Percentiles rank a stretch among this genome's conserved stretches.
phyloP scores from a whole-genome alignment of 2,329 filamentous ascomycete species.

The Xylaria polymorpha region DNA sequence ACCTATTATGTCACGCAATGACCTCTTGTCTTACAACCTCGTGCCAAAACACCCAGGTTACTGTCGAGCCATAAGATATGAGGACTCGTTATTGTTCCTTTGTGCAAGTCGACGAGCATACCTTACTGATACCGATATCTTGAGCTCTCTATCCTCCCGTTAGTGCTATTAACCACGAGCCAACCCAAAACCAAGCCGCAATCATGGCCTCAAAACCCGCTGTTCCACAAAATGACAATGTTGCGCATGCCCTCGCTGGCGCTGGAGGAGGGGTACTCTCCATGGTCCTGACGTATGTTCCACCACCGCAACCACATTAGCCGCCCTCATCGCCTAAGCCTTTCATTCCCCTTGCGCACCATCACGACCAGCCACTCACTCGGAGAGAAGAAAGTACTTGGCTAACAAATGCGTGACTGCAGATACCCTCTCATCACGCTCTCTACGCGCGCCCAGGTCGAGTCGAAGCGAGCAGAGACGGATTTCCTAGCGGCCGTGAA shows the following conservation, averaged over 20 bases:
- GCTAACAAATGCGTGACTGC: conserved; percentile 25
- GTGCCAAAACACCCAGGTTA: background rate
- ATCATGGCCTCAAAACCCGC: conserved; percentile 64
- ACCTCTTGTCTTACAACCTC: background rate
- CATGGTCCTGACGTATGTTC: conserved; percentile 86
- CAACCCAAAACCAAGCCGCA: conserved; percentile 17
- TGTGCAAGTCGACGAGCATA: conserved; percentile 6
- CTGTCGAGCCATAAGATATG: conserved; percentile 15
- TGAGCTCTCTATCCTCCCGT: conserved; percentile 2
- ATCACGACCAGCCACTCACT: background rate
- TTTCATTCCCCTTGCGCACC: background rate
- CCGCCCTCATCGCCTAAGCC: background rate
- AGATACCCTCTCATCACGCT: conserved; percentile 97
- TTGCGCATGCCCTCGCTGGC: conserved; percentile 92
- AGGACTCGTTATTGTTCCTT: conserved; percentile 10
- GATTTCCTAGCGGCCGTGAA: conserved; percentile 85
- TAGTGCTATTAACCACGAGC: background rate
- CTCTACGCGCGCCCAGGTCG: conserved; percentile 96
- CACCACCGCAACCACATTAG: background rate
- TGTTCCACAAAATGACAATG: conserved; percentile 91
- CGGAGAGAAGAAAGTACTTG: background rate
- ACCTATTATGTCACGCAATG: background rate
- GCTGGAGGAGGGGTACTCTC: conserved; percentile 94
- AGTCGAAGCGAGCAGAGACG: conserved; percentile 91
- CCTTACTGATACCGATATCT: conserved; percentile 10